Evolutionary conservation across 2,329 filamentous ascomycete genomes (phyloP), one percentile per base, ranked within the genome.

Genomic region (Cryphonectria naterciae): DNA sequence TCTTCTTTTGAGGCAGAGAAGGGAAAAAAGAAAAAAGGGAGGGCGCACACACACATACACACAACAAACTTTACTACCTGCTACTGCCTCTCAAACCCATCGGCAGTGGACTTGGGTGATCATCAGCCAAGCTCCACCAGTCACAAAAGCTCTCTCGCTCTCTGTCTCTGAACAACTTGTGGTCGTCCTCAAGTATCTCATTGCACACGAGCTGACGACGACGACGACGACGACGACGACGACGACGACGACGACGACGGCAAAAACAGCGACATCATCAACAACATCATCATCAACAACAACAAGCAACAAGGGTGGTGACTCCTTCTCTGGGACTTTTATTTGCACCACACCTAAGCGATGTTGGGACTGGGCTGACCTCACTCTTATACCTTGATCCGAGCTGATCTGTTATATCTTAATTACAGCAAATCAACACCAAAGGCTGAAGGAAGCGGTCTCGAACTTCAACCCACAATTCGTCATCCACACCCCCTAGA

Each of bases 351-450:
- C 37, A 39, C 37, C 10, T 70, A 52, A 68, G 61, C 70, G 54
- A 68, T 52, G 35, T 68, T 65, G 22, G 70, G 70, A 41, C 60
- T 68, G 37, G 41, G 46, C 65, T 19, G 25, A 67, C 37, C 62
- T 2, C 35, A 28, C 6, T 22, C 28, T 63, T 52, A 58, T 61
- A 22, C 52, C 52, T 28, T 28, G 22, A 25, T 25, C n/a, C 22
- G 22, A 25, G 52, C n/a, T 28, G 22, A 56, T 56, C n/a, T 56
- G 13, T 56, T 7, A 56, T 28, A 64, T 25, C n/a, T 32, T 25
- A 39, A 19, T 49, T 19, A 32, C 62, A 64, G 8, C 35, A 32
- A 8, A 17, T 37, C 32, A 32, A 32, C 32, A 61, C 32, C 32
- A 61, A 5, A 61, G 5, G 35, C 58, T 39, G 58, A 61, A 22